Evolutionary conservation across 2,329 filamentous ascomycete species (phyloP), one percentile per base, ranked within the genome.

Genomic region (Diaporthe helianthi): DNA sequence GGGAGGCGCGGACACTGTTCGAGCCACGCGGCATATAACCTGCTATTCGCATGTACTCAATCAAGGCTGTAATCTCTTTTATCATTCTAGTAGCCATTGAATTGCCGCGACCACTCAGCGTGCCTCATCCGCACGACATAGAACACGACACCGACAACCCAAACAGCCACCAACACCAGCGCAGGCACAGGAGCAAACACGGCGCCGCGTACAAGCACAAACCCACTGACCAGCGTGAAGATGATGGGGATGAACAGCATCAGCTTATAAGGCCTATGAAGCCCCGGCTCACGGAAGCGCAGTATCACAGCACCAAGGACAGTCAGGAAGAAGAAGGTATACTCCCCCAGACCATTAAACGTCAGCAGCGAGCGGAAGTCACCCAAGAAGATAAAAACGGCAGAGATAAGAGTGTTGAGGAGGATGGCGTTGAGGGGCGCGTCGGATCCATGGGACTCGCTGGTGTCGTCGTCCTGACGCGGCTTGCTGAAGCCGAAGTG

Each of bases 281-380:
- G 79, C 0, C 78, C 76, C 0, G 88, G 88, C 74, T 90, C 87
- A 1, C 85, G 82, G 67, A 83, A 83, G 15, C 88, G 83, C 52
- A 90, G 77, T 19, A 89, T 78, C 12, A 90, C 79, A 1, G 87
- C 84, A 0, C 88, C 88, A 0, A 89, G 73, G 0, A 90, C 87
- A 0, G 88, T 87, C 36, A 89, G 80, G 74, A 90, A 88, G 78
- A 90, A 90, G 77, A 90, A 90, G 0, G 88, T 84, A 75, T 87
- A 90, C 73, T 88, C 86, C 17, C 85, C 86, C 4, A 88, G 78
- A 0, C 86, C 86, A 64, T 87, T 88, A 72, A 89, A 89, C 0
- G 87, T 90, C 13, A 90, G 74, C 0, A 90, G 83, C 0, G 86
- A 84, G 41, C 88, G 83, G 78, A 90, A 90, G 76, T 83, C 87